Evolutionary conservation across 768 basidiomycete genomes (phyloP).

Genomic region (Trametes elegans): DNA sequence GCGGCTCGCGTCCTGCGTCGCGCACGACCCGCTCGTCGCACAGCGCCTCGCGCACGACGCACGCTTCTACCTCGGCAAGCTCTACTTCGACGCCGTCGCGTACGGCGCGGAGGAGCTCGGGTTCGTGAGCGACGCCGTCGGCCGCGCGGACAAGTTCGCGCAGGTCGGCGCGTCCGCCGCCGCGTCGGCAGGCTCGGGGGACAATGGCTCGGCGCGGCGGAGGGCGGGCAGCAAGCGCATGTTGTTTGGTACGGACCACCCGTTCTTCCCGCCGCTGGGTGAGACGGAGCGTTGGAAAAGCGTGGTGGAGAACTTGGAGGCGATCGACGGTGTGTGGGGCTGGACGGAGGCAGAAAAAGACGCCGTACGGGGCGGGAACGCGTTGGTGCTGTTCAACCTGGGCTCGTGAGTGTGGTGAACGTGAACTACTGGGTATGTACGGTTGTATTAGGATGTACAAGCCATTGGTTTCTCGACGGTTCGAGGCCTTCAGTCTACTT

Average conservation of each 20-base stretch:
- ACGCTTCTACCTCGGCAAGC: constrained; percentile 75
- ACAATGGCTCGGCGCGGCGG: constrained; percentile 34
- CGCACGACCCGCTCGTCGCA: constrained; percentile 80
- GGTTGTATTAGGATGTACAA: too few species aligned
- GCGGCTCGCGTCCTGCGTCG: constrained; percentile 79
- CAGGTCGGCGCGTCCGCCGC: constrained; percentile 12
- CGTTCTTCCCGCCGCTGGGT: constrained; percentile 83
- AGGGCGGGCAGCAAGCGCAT: constrained; percentile 55
- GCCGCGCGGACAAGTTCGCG: constrained; percentile 52
- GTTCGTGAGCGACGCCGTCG: constrained; percentile 70
- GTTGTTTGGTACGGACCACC: constrained; percentile 87
- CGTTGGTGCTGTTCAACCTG: constrained; percentile 61
- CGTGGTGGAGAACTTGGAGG: constrained; percentile 81
- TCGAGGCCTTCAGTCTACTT: too few species aligned
- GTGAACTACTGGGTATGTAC: not conserved
- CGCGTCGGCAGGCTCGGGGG: constrained; percentile 12
- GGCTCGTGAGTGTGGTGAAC: not conserved
- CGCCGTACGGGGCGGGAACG: constrained; percentile 71
- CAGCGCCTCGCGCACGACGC: constrained; percentile 77
- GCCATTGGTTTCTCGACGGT: too few species aligned
- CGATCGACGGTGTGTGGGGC: constrained; percentile 63
- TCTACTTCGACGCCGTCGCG: constrained; percentile 85
- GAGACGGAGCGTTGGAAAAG: constrained; percentile 75
- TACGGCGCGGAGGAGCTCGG: constrained; percentile 85
- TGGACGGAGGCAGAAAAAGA: constrained; percentile 61